Conservation (phyloP, 495 filamentous ascomycete genomes). For the Penicillium ochrochloron region DNA sequence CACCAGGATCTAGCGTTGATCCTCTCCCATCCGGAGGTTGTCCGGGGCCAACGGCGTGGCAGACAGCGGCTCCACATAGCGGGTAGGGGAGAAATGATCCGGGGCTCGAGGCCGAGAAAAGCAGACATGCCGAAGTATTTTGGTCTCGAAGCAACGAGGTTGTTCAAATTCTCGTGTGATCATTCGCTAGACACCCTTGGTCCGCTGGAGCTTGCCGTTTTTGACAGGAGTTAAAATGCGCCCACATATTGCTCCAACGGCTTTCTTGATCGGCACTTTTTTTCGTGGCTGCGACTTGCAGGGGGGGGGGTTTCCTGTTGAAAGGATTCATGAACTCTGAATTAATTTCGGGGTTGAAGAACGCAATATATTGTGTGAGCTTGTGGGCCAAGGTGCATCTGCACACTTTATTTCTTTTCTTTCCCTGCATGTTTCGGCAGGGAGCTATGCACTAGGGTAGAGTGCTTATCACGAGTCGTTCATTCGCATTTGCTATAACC, state of each 20-base stretch:
- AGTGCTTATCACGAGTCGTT: neutral
- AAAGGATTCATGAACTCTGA: neutral
- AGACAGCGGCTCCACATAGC: neutral
- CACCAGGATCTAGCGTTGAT: conserved; percentile 1
- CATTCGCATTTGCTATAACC: neutral
- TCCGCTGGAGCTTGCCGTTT: neutral
- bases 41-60: neutral
- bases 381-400: neutral
- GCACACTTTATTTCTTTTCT: neutral
- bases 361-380: neutral
- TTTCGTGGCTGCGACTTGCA: neutral
- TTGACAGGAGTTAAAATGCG: neutral
- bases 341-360: neutral
- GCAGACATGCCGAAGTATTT: neutral
- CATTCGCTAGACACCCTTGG: neutral
- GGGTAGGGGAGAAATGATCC: neutral
- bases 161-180: neutral
- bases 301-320: no score
- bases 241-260: neutral
- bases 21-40: neutral
- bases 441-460: neutral
- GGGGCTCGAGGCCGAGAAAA: neutral
- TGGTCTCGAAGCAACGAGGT: neutral
- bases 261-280: neutral
- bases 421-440: neutral